Base-by-base conservation (phyloP, 352 stramenopile species). In the Phytophthora fragariae region DNA sequence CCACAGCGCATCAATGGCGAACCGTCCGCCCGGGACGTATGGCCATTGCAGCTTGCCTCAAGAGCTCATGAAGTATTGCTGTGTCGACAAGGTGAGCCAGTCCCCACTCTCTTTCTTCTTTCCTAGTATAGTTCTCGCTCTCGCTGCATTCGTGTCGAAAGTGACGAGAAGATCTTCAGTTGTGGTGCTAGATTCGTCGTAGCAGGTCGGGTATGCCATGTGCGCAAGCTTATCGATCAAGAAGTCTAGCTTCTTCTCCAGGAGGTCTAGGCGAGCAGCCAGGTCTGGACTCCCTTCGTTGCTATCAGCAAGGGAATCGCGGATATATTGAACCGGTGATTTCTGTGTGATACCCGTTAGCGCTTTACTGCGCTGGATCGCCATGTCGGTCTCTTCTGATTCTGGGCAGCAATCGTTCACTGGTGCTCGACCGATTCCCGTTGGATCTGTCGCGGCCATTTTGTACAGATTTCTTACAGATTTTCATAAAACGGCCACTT, bases 1-100 rank as follows among this genome's bases (percentile, higher is more conserved):
- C 71, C 80, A 80, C 19, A 81, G 56, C 14, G 53, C 60, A 60
- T 91, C 85, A 57, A 89, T 85, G 4, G 49, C 58, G 12, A 74
- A 62, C 61, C 54, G 78, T n/a, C 49, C 70, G 24, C 73, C 70
- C 14, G 70, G 64, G 50, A 76, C 31, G 39, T 35, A 73, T 67
- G 1, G 57, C 52, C 33, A 75, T 35, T 29, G 33, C 60, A 9
- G 57, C 39, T 12, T 70, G 68, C 19, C 59, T 39, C 14, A 68
- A 65, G 3, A 76, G 64, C 9, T 72, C 69, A 17, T 75, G 57
- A 10, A 72, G 76, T 10, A 81, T 75, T 57, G 33, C 24, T 80
- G 54, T 5, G 77, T 83, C 2, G 68, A 72, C 35, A 61, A 53
- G 37, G 71, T 50, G 29, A 84, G 35, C 76, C 79, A 84, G 7